Evolutionary conservation across 371 early-diverging fungal species (phyloP).

Genomic region (Lichtheimia ornata): DNA sequence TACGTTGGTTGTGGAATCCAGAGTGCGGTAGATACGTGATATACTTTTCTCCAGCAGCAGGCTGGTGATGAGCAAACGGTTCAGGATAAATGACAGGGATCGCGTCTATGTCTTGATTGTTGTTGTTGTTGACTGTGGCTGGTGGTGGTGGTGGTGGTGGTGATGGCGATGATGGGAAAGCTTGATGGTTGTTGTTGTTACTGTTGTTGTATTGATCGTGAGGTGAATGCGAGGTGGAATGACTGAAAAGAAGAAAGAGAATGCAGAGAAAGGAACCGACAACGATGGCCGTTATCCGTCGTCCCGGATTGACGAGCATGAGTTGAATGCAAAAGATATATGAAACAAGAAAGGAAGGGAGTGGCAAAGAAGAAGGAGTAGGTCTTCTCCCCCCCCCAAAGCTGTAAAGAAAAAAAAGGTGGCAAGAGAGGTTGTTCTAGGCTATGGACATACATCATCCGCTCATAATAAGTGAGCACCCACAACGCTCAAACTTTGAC

Average conservation of each 20-base stretch:
- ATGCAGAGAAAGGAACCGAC: neutral
- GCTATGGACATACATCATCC: no score
- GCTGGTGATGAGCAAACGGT: slow-evolving; percentile 22
- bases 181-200: neutral
- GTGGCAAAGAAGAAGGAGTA: no score
- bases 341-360: no score
- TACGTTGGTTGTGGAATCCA: slow-evolving; percentile 66
- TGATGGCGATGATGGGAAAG: neutral
- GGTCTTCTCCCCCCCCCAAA: no score
- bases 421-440: no score
- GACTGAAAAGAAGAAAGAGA: slow-evolving; percentile 6
- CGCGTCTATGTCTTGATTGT: slow-evolving; percentile 6
- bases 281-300: slow-evolving; percentile 6
- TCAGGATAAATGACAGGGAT: slow-evolving; percentile 23
- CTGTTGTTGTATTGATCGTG: neutral
- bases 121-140: neutral
- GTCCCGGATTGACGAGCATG: slow-evolving; percentile 12
- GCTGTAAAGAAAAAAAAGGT: no score
- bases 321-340: no score
- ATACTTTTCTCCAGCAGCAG: slow-evolving; percentile 37
- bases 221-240: neutral
- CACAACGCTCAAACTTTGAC: no score
- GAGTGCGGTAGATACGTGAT: slow-evolving; percentile 66
- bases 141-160: neutral
- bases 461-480: no score